Evolutionary conservation across 371 early-diverging fungal species (phyloP).

Genomic region (Gilbertella persicaria): DNA sequence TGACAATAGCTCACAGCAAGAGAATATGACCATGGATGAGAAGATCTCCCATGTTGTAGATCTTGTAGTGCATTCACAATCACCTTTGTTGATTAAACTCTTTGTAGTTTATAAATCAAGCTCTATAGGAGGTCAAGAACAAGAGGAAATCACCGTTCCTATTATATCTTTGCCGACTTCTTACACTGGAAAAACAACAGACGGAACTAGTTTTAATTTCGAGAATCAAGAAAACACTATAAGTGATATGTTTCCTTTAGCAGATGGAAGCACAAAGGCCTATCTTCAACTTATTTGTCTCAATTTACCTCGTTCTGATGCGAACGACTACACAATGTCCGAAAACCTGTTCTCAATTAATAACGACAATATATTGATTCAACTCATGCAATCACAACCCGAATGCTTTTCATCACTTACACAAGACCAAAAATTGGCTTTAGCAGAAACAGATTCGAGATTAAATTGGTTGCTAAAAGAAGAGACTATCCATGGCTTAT

Average conservation of each 20-base stretch:
- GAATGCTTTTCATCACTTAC: conserved; percentile 46
- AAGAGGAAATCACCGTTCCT: conserved; percentile 44
- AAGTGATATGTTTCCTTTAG: conserved; percentile 55
- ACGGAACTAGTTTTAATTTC: conserved; percentile 47
- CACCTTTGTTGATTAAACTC: conserved; percentile 58
- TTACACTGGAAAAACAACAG: conserved; percentile 32
- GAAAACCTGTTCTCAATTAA: conserved; percentile 1
- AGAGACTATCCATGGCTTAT: conserved; percentile 71
- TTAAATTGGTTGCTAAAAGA: conserved; percentile 69
- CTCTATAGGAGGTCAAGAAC: conserved; percentile 14
- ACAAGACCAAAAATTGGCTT: conserved; percentile 59
- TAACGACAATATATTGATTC: conserved; percentile 21
- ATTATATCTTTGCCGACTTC: conserved; percentile 59
- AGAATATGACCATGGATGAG: conserved; percentile 13
- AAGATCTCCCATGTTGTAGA: conserved; percentile 50
- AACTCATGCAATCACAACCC: conserved; percentile 41
- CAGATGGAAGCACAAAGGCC: conserved; percentile 57
- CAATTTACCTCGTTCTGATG: conserved; percentile 47
- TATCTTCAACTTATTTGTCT: conserved; percentile 63
- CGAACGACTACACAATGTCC: conserved; percentile 15
- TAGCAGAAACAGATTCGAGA: conserved; percentile 61
- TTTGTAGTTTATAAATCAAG: conserved; percentile 57
- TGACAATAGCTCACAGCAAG: not conserved
- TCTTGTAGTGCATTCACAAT: conserved; percentile 51
- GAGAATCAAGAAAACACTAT: conserved; percentile 46